Evolutionary conservation across 129 eudicot species (phyloP).

Genomic region (Pseudognaphalium luteoalbum): DNA sequence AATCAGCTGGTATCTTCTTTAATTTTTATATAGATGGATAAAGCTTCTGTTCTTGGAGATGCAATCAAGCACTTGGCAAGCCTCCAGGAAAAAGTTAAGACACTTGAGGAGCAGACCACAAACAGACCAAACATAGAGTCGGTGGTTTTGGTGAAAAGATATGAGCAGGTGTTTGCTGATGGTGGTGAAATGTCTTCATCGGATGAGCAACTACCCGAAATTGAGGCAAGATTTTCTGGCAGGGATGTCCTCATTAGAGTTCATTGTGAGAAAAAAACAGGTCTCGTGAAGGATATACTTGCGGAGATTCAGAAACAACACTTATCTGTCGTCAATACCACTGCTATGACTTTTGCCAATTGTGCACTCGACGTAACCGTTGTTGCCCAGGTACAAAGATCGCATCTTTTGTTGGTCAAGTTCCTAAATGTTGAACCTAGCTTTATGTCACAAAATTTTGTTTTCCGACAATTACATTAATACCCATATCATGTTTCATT

Average conservation of each 20-base stretch:
- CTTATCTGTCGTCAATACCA: constrained; percentile 47
- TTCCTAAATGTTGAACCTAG: neutral
- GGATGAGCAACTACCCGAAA: constrained; percentile 49
- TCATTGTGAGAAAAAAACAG: constrained; percentile 55
- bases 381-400: constrained; percentile 55
- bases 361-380: constrained; percentile 50
- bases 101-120: constrained; percentile 52
- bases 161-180: constrained; percentile 23
- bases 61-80: constrained; percentile 69
- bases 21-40: constrained; percentile 53
- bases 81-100: constrained; percentile 59
- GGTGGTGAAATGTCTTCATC: constrained; percentile 36
- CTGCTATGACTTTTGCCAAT: constrained; percentile 52
- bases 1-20: too few species aligned
- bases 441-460: constrained; percentile 8
- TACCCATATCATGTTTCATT: constrained; percentile 15
- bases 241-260: constrained; percentile 56
- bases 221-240: constrained; percentile 57
- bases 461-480: neutral
- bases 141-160: constrained; percentile 31
- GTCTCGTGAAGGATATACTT: constrained; percentile 41
- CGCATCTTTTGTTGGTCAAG: neutral
- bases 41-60: constrained; percentile 77
- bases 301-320: constrained; percentile 52
- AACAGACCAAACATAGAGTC: constrained; percentile 38